Conservation (phyloP, 176 grass and related monocot genomes). For the Carex cristatella region DNA sequence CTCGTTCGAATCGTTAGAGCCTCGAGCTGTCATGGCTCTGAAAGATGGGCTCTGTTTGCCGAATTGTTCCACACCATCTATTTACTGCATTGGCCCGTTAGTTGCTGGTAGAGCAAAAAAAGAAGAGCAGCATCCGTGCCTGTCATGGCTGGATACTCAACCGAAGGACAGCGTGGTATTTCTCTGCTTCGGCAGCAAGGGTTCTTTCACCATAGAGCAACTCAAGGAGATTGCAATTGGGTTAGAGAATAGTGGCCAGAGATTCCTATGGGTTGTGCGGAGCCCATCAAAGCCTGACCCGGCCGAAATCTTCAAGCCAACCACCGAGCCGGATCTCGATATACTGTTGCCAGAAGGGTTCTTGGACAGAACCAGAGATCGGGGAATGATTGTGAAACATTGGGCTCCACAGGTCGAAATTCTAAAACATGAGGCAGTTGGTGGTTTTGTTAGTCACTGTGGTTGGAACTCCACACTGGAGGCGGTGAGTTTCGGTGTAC, state of each 20-base stretch:
- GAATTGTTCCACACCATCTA: neutral
- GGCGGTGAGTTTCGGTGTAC: conserved; percentile 12
- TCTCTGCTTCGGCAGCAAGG: conserved; percentile 42
- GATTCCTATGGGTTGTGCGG: conserved; percentile 41
- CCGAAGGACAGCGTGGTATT: conserved; percentile 27
- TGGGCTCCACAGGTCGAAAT: conserved; percentile 33
- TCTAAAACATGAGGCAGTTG: conserved; percentile 13
- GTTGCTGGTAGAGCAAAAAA: neutral
- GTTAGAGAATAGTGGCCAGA: conserved; percentile 31
- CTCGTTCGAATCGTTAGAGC: conserved; percentile 19
- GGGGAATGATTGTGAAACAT: conserved; percentile 20
- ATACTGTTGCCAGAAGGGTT: conserved; percentile 19
- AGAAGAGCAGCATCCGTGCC: conserved; percentile 10
- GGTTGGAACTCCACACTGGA: conserved; percentile 33
- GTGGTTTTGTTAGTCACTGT: conserved; percentile 31
- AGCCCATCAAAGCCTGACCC: neutral
- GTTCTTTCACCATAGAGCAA: conserved; percentile 22
- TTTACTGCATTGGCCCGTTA: conserved; percentile 27
- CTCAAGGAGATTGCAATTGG: conserved; percentile 31
- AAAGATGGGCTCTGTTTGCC: neutral
- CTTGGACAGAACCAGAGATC: conserved; percentile 9
- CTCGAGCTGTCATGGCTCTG: conserved; percentile 7
- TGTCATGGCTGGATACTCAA: conserved; percentile 37
- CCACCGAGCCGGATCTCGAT: neutral
- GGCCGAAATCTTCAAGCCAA: neutral